phyloP scores from a whole-genome alignment of 139 green algal genomes.

The Micromonas pusilla region DNA sequence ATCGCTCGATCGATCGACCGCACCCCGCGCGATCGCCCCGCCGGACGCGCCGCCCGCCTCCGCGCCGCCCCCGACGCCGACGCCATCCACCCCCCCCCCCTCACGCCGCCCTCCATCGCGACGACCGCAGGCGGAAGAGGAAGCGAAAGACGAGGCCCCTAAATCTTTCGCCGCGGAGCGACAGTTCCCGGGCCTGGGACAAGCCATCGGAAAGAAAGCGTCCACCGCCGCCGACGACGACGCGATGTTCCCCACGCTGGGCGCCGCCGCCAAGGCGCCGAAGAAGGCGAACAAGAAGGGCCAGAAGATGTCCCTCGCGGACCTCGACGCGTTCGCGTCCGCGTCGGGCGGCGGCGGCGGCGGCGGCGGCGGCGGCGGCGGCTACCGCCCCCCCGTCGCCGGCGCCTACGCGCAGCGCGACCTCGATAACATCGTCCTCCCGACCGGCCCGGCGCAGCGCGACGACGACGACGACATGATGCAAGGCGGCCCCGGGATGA shows the following conservation, averaged over 20 bases:
- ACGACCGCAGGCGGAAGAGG: background rate
- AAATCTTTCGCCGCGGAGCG: background rate
- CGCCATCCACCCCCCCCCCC: too few species aligned
- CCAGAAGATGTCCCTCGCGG: conserved; percentile 24
- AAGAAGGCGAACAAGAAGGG: conserved; percentile 18
- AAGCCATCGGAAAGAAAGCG: background rate
- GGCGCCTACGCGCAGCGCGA: too few species aligned
- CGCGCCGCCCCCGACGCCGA: too few species aligned
- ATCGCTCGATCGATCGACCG: too few species aligned
- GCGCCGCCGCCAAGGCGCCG: conserved; percentile 10
- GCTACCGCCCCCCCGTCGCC: too few species aligned
- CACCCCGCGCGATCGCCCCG: too few species aligned
- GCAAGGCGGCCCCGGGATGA: background rate
- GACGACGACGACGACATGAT: background rate
- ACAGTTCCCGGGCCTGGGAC: background rate
- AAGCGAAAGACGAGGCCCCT: background rate
- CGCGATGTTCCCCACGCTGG: conserved; percentile 22
- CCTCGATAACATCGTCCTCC: conserved; percentile 24
- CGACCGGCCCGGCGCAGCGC: conserved; percentile 2
- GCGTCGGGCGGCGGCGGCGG: background rate
- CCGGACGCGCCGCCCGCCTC: too few species aligned
- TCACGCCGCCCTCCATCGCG: background rate
- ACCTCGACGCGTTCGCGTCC: conserved; percentile 11
- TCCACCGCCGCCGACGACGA: conserved; percentile 27
- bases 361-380: background rate